These are phyloP conservation scores for Auxenochlorella pyrenoidosa DNA, from an alignment of 139 green algal genomes.

Conservation along the genomic window DNA sequence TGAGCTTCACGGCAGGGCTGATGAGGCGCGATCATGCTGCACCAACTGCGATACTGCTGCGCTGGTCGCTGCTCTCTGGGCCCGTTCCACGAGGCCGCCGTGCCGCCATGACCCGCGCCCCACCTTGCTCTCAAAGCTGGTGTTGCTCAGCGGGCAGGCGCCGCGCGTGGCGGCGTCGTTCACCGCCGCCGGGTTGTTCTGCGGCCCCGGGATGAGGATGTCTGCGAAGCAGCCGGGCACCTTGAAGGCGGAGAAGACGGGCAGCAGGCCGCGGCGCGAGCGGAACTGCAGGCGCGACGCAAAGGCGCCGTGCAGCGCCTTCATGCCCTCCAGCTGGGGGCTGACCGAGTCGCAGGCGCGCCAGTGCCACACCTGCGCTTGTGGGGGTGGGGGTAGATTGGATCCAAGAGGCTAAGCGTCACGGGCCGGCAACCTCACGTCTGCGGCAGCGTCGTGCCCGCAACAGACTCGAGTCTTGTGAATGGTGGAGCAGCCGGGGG, in stretches of 20 bases:
- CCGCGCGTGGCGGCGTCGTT: neutral
- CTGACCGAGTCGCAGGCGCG: neutral
- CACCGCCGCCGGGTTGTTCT: neutral
- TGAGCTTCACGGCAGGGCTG: neutral
- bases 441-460: too few relatives aligned
- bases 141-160: neutral
- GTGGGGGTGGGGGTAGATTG: too few relatives aligned
- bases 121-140: neutral
- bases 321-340: neutral
- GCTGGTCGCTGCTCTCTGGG: too few relatives aligned
- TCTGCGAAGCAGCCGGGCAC: neutral
- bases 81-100: too few relatives aligned
- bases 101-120: neutral
- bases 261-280: neutral
- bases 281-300: neutral
- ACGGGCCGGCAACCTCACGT: too few relatives aligned
- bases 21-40: too few relatives aligned
- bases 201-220: neutral
- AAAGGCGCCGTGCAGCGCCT: neutral
- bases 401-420: too few relatives aligned
- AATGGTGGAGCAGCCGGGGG: neutral
- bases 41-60: too few relatives aligned
- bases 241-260: neutral
- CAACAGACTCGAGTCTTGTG: neutral
- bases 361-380: constrained; percentile 4